These are phyloP conservation scores for Sphagnum magellanicum DNA, from an alignment of 228 moss, liverwort and hornwort species.

Conservation along the genomic window DNA sequence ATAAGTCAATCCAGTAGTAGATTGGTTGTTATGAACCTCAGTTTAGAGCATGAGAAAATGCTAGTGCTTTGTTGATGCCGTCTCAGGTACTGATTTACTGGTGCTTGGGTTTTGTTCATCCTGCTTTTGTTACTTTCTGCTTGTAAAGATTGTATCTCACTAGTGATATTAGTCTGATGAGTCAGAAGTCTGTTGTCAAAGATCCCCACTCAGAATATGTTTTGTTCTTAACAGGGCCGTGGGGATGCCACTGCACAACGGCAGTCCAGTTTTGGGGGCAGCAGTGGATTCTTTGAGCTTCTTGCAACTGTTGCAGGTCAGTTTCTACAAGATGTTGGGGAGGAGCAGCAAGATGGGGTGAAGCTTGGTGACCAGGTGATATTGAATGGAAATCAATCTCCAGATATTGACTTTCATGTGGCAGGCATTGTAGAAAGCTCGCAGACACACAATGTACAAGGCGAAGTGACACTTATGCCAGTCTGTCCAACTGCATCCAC, in stretches of 20 bases:
- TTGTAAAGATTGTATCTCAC: too few species aligned
- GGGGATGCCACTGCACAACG: slow-evolving; percentile 34
- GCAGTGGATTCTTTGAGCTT: slow-evolving; percentile 68
- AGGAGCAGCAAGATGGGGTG: slow-evolving; percentile 14
- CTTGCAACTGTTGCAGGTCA: slow-evolving; percentile 91
- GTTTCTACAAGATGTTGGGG: slow-evolving; percentile 66
- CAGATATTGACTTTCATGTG: background rate
- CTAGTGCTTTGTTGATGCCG: too few species aligned
- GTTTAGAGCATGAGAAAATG: too few species aligned
- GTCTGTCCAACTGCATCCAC: background rate
- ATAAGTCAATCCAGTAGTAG: too few species aligned
- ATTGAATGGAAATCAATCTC: slow-evolving; percentile 2
- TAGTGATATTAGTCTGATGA: too few species aligned
- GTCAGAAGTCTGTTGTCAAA: too few species aligned
- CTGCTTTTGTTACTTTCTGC: too few species aligned
- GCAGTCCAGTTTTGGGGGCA: slow-evolving; percentile 27
- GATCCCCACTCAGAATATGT: background rate
- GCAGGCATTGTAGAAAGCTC: slow-evolving; percentile 1
- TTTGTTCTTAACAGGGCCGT: slow-evolving; percentile 34
- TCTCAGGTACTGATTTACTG: too few species aligned
- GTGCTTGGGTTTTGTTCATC: too few species aligned
- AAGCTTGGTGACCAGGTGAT: background rate
- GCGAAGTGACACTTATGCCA: background rate
- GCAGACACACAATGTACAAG: slow-evolving; percentile 2
- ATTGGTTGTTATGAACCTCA: too few species aligned